Base-by-base conservation (phyloP, 108 stramenopile species). In the Discostella stelligeroides region DNA sequence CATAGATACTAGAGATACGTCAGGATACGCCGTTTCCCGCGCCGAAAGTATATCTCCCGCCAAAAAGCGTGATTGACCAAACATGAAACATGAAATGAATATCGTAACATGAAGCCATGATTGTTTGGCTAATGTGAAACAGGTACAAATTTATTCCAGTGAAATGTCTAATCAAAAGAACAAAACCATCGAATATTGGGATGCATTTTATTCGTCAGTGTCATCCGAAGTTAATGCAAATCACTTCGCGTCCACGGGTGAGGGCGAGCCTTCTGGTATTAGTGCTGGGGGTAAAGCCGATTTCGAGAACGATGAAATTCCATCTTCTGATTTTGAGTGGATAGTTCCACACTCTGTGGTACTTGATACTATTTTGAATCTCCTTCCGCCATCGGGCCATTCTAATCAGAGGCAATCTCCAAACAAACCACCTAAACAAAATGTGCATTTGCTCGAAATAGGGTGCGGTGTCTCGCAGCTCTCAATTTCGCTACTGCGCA, bases 391-490 rank as follows among this genome's bases (percentile, higher is more conserved):
- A 3, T n/a, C n/a, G n/a, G n/a, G n/a, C n/a, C n/a, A n/a, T n/a
- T 18, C 49, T 15, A 25, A 51, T 60, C 20, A 60, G 64, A 56
- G 43, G 20, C 4, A 54, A 47, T 61, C 71, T n/a, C n/a, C n/a
- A n/a, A n/a, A 25, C 58, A 57, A n/a, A 28, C 68, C 23, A 20
- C 23, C 43, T 17, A 27, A 38, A 15, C 43, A 18, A 27, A 81
- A 46, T 43, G 39, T 34, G 63, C 83, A 6, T 62, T 92, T 27
- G n/a, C n/a, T n/a, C n/a, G 91, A 92, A 68, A 89, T 92, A 64
- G 88, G 91, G 30, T 92, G 89, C 56, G 89, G 91, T 23, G 85
- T 84, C 1, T 92, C 91, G 0, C 45, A 73, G 6, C 66, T 90
- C 29, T 85, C 85, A 8, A 57, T 82, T 54, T 81, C 75, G 17